Evolutionary conservation across 257 asterid species (phyloP).

Genomic region (Catharanthus roseus): DNA sequence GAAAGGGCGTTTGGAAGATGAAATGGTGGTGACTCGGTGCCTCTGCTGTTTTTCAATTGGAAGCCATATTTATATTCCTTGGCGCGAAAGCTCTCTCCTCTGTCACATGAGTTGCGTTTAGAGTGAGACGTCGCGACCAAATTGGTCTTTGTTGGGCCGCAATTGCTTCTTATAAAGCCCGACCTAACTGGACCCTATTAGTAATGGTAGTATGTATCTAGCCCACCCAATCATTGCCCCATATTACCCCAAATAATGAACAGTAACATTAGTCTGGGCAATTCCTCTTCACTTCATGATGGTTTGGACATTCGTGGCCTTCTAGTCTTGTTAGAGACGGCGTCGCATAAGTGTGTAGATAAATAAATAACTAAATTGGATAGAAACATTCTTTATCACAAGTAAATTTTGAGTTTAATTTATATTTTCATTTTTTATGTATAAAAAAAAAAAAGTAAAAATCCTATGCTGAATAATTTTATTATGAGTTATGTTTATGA

Average conservation of each 20-base stretch:
- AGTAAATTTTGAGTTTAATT: too few relatives aligned
- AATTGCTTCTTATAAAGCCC: neutral
- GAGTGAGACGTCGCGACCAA: neutral
- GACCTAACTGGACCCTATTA: too few relatives aligned
- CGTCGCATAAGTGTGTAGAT: neutral
- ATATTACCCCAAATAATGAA: neutral
- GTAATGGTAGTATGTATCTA: too few relatives aligned
- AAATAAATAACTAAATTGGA: too few relatives aligned
- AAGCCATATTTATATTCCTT: neutral
- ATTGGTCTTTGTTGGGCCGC: neutral
- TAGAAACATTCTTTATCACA: too few relatives aligned
- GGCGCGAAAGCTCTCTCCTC: conserved; percentile 12
- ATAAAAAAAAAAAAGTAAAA: too few relatives aligned
- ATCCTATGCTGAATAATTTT: too few relatives aligned
- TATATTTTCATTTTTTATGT: too few relatives aligned
- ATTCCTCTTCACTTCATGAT: neutral
- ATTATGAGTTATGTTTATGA: too few relatives aligned
- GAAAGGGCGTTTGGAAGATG: neutral
- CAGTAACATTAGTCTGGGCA: neutral
- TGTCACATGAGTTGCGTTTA: neutral
- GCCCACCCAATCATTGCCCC: too few relatives aligned
- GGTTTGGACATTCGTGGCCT: neutral
- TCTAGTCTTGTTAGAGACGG: neutral
- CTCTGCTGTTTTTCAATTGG: neutral
- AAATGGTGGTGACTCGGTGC: conserved; percentile 2